Conservation (phyloP, 208 protist species). For the Acanthamoeba castellanii region DNA sequence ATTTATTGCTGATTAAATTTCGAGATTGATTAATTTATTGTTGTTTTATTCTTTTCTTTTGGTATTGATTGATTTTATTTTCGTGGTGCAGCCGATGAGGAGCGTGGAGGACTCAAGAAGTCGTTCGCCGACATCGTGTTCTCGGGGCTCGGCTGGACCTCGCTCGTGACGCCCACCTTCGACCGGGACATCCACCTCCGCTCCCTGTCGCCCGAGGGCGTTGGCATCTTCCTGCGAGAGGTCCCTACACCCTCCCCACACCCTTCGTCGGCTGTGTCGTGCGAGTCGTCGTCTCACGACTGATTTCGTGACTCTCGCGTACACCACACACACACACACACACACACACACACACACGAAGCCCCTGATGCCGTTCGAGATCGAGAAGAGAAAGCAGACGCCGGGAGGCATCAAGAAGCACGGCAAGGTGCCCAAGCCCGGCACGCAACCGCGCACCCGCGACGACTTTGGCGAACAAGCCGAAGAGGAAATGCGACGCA, state of each 20-base stretch:
- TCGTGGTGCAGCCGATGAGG: background rate
- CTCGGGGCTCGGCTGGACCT: slow-evolving; percentile 80
- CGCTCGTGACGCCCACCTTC: slow-evolving; percentile 27
- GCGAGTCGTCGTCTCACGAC: too few species aligned
- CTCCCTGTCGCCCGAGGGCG: slow-evolving; percentile 21
- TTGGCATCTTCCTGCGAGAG: slow-evolving; percentile 53
- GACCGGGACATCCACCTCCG: slow-evolving; percentile 37
- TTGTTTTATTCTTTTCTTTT: background rate
- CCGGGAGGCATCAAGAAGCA: slow-evolving; percentile 31
- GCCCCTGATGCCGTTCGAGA: slow-evolving; percentile 64
- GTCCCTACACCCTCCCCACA: background rate
- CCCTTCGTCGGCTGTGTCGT: too few species aligned
- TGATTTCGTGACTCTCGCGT: too few species aligned
- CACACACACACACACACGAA: background rate
- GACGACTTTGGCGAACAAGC: background rate
- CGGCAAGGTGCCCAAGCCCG: background rate
- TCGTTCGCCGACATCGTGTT: slow-evolving; percentile 79
- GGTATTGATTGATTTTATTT: background rate
- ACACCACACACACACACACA: too few species aligned
- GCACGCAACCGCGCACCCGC: background rate
- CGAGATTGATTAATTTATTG: background rate
- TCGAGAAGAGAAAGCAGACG: slow-evolving; percentile 26
- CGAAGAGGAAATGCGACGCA: too few species aligned
- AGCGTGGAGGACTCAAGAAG: slow-evolving; percentile 69
- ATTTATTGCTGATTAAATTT: background rate